Evolutionary conservation across 305 asterid species (phyloP), one percentile per base, ranked within the genome.

Genomic region (Ajuga reptans): DNA sequence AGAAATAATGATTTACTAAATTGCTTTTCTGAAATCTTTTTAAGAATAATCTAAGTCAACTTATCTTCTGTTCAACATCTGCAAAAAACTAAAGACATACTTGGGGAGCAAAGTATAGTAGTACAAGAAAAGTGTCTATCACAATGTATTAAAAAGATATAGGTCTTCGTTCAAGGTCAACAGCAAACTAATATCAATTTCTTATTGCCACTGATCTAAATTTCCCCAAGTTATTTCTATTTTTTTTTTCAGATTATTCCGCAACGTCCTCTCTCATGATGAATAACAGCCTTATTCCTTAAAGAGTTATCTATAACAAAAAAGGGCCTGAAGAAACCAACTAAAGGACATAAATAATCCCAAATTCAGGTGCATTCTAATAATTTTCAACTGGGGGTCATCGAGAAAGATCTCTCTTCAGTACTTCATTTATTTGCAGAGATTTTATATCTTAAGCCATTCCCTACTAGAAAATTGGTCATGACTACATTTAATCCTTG

Each of bases 11-110:
- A 51, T 6, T 15, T 29, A 58, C 33, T 36, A 46, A 24, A 33
- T 21, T 53, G 50, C 60, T 68, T 33, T 3, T 21, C 51, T 29
- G 14, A 47, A 10, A 15, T 56, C 64, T 55, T 21, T 21, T 21
- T 54, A 7, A 29, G n/a, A 68, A 56, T 45, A 78, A 68, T 42
- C 69, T 41, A 73, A 39, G 39, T 16, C 66, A 34, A 33, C 49
- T 54, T 16, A 2, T 62, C 31, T 56, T 55, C 36, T 10, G 45
- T 4, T 51, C 4, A 15, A 58, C n/a, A 12, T 72, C 42, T 27
- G 17, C 4, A 9, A 16, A 57, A 17, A 5, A 46, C 15, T 7
- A 9, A 21, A 9, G 17, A 59, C 27, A 21, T 14, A 33, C 33
- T 54, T 15, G 24, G 6, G 29, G 4, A 39, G 9, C 24, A 34